A percentile compares a stretch with the other conserved stretches of the same genome.
These are phyloP conservation scores for Leccinum truebloodii DNA, from an alignment of 768 basidiomycete genomes.

Conservation along the genomic window DNA sequence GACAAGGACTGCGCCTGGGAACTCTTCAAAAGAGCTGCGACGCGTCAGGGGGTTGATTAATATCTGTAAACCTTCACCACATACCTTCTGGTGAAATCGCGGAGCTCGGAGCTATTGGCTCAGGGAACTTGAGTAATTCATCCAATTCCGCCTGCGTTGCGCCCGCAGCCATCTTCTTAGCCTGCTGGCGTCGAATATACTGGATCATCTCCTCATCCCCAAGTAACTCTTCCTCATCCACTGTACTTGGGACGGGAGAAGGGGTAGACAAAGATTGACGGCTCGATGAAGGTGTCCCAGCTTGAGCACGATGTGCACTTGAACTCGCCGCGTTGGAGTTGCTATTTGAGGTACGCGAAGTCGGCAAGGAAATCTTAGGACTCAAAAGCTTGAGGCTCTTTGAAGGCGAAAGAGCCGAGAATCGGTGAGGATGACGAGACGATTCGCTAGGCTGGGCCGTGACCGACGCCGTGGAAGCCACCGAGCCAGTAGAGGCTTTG, in stretches of 20 bases:
- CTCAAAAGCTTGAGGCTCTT: conserved; percentile 79
- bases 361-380: conserved; percentile 70
- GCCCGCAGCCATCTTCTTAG: conserved; percentile 82
- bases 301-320: conserved; percentile 49
- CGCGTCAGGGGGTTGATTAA: conserved; percentile 9
- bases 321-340: conserved; percentile 38
- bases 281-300: conserved; percentile 66
- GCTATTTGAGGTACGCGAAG: conserved; percentile 52
- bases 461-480: conserved; percentile 63
- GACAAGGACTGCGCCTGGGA: conserved; percentile 72
- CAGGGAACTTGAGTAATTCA: conserved; percentile 88
- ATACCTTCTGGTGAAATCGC: conserved; percentile 71
- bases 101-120: conserved; percentile 72
- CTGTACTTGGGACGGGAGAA: conserved; percentile 73
- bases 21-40: conserved; percentile 63
- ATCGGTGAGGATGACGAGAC: conserved; percentile 56
- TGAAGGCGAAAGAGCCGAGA: conserved; percentile 84
- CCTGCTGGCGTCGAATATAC: conserved; percentile 88
- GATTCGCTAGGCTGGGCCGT: conserved; percentile 43
- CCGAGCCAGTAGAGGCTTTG: conserved; percentile 81
- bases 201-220: conserved; percentile 98
- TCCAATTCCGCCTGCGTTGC: conserved; percentile 87
- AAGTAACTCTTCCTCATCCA: conserved; percentile 83
- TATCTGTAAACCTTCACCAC: conserved; percentile 27
- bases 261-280: conserved; percentile 80